These are phyloP conservation scores for Torulaspora pretoriensis DNA, from an alignment of 1,139 yeast genomes.

Conservation along the genomic window DNA sequence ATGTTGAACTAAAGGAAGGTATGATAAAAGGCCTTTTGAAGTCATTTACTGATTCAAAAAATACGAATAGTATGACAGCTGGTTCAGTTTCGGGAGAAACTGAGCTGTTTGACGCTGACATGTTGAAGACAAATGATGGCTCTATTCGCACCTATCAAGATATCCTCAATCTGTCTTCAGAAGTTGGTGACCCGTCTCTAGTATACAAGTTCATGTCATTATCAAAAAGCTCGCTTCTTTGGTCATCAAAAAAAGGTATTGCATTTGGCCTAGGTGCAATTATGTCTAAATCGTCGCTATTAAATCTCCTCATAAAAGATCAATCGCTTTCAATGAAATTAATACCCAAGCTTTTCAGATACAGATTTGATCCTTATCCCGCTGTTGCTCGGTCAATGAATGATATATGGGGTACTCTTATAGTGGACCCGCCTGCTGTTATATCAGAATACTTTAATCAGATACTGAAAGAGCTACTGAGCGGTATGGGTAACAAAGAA, in stretches of 20 bases:
- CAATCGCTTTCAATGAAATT: constrained; percentile 53
- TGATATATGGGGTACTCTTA: constrained; percentile 78
- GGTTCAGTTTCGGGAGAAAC: constrained; percentile 79
- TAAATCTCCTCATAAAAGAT: constrained; percentile 55
- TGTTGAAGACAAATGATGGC: constrained; percentile 74
- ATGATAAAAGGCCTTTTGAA: constrained; percentile 70
- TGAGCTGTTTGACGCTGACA: constrained; percentile 78
- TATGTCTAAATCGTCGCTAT: constrained; percentile 71
- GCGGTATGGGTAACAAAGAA: constrained; percentile 74
- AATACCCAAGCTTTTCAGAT: constrained; percentile 79
- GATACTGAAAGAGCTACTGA: constrained; percentile 62
- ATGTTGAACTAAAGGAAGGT: constrained; percentile 60
- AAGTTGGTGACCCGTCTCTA: constrained; percentile 91
- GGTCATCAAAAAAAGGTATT: constrained; percentile 92
- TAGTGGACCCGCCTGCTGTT: constrained; percentile 56
- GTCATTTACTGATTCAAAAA: constrained; percentile 70
- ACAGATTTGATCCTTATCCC: constrained; percentile 77
- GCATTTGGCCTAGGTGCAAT: constrained; percentile 91
- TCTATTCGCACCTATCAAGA: constrained; percentile 86
- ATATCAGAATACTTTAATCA: constrained; percentile 51
- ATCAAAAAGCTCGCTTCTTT: constrained; percentile 80
- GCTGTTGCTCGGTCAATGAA: constrained; percentile 79
- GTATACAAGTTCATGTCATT: constrained; percentile 93
- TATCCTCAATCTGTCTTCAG: constrained; percentile 80
- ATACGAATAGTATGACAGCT: constrained; percentile 49